A percentile compares a stretch with the other conserved stretches of the same genome.
Conservation (phyloP, 176 grass and related monocot genomes). For the Rhynchospora breviuscula region DNA sequence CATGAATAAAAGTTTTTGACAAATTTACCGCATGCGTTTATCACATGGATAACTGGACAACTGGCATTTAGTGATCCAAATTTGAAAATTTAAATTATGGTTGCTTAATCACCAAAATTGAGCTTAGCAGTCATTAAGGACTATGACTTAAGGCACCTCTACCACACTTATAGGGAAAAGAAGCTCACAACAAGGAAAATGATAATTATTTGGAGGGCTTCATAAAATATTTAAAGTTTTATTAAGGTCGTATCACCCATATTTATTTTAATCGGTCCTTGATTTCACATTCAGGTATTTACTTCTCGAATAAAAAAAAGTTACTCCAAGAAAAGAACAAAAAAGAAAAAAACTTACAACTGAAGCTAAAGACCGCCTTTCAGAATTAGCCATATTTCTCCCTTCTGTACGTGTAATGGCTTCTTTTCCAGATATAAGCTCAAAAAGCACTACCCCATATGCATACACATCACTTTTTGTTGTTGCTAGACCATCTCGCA, state of each 20-base stretch:
- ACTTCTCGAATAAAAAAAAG: neutral
- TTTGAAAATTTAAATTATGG: neutral
- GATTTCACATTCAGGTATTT: neutral
- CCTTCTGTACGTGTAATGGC: slow-evolving; percentile 78
- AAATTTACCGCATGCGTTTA: neutral
- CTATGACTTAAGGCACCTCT: neutral
- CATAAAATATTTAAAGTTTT: neutral
- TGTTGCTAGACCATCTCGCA: slow-evolving; percentile 87
- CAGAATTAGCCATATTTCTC: slow-evolving; percentile 44
- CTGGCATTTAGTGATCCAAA: neutral
- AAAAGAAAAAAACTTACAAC: slow-evolving; percentile 64
- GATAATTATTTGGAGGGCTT: neutral
- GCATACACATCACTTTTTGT: slow-evolving; percentile 97
- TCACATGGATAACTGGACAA: neutral
- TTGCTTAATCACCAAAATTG: neutral
- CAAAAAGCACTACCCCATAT: slow-evolving; percentile 93
- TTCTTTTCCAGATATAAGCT: slow-evolving; percentile 89
- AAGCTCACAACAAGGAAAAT: neutral
- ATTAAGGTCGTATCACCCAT: neutral
- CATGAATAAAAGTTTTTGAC: neutral
- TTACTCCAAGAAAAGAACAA: too few relatives aligned
- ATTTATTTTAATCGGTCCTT: neutral
- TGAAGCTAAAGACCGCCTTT: slow-evolving; percentile 86
- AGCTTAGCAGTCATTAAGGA: neutral
- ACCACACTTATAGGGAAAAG: neutral